A percentile compares a stretch with the other conserved stretches of the same genome.
Conservation (phyloP, 2,329 filamentous ascomycete genomes). For the Lachnellula willkommii region DNA sequence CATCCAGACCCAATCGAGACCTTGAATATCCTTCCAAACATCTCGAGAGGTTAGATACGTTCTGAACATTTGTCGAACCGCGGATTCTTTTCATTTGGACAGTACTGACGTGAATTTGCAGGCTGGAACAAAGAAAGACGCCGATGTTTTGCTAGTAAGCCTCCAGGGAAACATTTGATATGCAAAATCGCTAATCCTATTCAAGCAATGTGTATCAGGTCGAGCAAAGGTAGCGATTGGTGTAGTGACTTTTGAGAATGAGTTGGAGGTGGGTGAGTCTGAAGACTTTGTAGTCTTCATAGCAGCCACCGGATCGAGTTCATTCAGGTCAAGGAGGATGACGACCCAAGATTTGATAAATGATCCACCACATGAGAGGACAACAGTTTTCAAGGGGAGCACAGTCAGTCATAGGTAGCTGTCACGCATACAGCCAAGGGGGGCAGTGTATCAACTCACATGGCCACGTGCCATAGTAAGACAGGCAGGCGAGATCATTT, state of each 20-base stretch:
- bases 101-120: too few species aligned
- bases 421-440: neutral
- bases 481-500: neutral
- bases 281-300: conserved; percentile 29
- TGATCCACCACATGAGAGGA: conserved; percentile 26
- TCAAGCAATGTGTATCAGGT: conserved; percentile 28
- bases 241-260: conserved; percentile 4
- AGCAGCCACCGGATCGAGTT: conserved; percentile 3
- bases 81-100: too few species aligned
- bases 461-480: conserved; percentile 4
- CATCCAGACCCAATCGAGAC: too few species aligned
- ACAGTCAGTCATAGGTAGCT: conserved; percentile 15
- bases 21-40: too few species aligned
- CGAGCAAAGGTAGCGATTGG: conserved; percentile 30
- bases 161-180: neutral
- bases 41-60: too few species aligned
- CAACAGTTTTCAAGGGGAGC: conserved; percentile 22
- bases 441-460: conserved; percentile 8
- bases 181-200: neutral
- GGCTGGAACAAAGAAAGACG: conserved; percentile 54
- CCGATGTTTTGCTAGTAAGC: conserved; percentile 52
- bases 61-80: too few species aligned
- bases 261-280: conserved; percentile 18
- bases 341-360: conserved; percentile 27
- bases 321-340: conserved; percentile 25